These are phyloP conservation scores for Cryoendolithus antarcticus DNA, from an alignment of 2,329 filamentous ascomycete species.

Conservation along the genomic window DNA sequence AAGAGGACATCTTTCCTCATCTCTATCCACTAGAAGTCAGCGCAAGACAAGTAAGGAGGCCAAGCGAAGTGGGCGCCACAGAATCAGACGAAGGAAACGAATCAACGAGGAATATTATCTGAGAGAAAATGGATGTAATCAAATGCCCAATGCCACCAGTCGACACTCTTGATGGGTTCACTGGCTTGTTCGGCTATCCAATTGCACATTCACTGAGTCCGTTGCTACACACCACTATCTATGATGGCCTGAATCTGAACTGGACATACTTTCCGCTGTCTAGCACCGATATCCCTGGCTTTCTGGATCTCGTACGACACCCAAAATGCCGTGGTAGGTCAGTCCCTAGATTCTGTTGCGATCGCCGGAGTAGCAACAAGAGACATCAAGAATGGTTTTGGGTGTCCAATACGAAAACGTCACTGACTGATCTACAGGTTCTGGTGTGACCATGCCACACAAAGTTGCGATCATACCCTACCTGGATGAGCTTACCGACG, in stretches of 20 bases:
- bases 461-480: conserved; percentile 65
- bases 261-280: conserved; percentile 41
- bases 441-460: conserved; percentile 72
- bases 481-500: conserved; percentile 60
- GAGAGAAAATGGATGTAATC: conserved; percentile 7
- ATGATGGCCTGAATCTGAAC: conserved; percentile 36
- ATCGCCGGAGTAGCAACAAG: not conserved
- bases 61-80: no score
- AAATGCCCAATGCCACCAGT: conserved; percentile 14
- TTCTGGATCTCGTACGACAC: conserved; percentile 39
- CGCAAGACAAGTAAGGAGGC: no score
- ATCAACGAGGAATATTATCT: not conserved
- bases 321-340: conserved; percentile 49
- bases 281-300: conserved; percentile 32
- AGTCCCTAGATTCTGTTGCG: not conserved
- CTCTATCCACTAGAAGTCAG: no score
- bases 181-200: conserved; percentile 45
- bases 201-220: conserved; percentile 47
- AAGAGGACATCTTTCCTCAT: no score
- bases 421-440: conserved; percentile 32
- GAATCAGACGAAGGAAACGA: no score
- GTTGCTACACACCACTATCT: conserved; percentile 42
- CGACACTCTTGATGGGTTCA: conserved; percentile 34
- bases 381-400: not conserved
- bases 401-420: not conserved